Evolutionary conservation across 2,329 filamentous ascomycete species (phyloP), one percentile per base, ranked within the genome.

Genomic region (Helicocarpus griseus): DNA sequence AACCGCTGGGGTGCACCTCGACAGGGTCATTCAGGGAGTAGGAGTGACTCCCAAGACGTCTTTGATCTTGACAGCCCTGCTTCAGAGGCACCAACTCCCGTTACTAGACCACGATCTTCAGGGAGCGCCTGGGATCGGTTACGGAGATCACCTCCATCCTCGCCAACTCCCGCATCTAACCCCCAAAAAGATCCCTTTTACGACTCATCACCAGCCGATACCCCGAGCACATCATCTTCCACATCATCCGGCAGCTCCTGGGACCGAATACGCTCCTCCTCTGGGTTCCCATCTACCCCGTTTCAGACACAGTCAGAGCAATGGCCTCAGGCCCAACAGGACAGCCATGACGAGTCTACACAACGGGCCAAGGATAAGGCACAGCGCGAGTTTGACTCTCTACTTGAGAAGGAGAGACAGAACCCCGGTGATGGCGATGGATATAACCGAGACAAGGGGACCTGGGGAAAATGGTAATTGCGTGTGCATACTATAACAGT

Each of bases 361-460:
- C 41, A 11, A 36, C 49, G 45, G 5, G 66, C 69, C 24, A 62
- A 63, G 45, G 65, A 72, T 38, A 62, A 67, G 49, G 69, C 71
- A 2, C 71, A 71, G 51, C 66, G 63, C 7, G 68, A 73, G 2
- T 74, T 74, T 48, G 68, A 74, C 53, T 60, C 60, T 9, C 61
- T 74, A 62, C 53, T 74, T 17, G 71, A 74, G 2, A 56, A 62
- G 0, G 72, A 74, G 57, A 58, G 69, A 47, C 63, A 65, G 22
- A 51, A 50, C 19, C 54, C 57, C 5, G 54, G 38, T 29, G 61
- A 61, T 17, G 44, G 45, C 31, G 49, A 56, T 26, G 45, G 52
- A 11, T 41, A 40, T 13, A 53, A 33, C 14, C 26, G 29, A 35
- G 28, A 14, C 5, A 26, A 4, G 14, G 22, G 19, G 38, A 36